A percentile compares a stretch with the other conserved stretches of the same genome.
Conservation (phyloP, 1,284 basidiomycete species). For the Trichosporon sp. region DNA sequence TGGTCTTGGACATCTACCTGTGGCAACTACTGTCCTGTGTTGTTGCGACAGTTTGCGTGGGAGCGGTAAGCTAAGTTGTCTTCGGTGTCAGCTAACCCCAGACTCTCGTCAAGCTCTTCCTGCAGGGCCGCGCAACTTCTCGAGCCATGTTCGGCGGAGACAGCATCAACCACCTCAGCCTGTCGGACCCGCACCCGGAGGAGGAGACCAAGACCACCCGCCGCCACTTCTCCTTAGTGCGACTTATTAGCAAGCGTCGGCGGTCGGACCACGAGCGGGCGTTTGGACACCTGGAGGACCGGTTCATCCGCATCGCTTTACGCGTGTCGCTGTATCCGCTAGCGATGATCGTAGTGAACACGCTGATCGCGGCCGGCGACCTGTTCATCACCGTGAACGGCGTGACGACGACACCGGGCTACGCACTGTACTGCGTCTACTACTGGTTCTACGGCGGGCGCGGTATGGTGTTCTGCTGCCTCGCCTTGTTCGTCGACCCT, state of each 20-base stretch:
- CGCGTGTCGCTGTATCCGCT: constrained; percentile 39
- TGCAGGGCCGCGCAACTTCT: constrained; percentile 39
- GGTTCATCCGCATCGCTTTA: constrained; percentile 35
- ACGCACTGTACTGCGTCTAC: constrained; percentile 33
- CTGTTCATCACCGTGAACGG: constrained; percentile 30
- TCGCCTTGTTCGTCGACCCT: constrained; percentile 31
- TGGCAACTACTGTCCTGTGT: constrained; percentile 44
- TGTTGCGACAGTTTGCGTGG: constrained; percentile 37
- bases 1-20: constrained; percentile 45
- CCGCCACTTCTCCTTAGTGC: constrained; percentile 13
- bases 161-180: constrained; percentile 33
- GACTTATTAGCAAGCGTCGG: constrained; percentile 23
- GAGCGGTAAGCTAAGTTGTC: constrained; percentile 29
- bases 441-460: constrained; percentile 33
- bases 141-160: constrained; percentile 37
- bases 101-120: constrained; percentile 41
- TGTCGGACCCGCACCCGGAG: constrained; percentile 28
- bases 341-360: constrained; percentile 37
- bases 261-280: constrained; percentile 18
- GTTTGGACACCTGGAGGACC: constrained; percentile 31
- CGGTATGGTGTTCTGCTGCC: constrained; percentile 27
- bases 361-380: constrained; percentile 36
- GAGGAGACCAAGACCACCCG: constrained; percentile 37
- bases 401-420: constrained; percentile 21
- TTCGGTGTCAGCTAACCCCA: constrained; percentile 21